Conservation (phyloP, 805 yeast species). For the Metschnikowia bowlesiae region DNA sequence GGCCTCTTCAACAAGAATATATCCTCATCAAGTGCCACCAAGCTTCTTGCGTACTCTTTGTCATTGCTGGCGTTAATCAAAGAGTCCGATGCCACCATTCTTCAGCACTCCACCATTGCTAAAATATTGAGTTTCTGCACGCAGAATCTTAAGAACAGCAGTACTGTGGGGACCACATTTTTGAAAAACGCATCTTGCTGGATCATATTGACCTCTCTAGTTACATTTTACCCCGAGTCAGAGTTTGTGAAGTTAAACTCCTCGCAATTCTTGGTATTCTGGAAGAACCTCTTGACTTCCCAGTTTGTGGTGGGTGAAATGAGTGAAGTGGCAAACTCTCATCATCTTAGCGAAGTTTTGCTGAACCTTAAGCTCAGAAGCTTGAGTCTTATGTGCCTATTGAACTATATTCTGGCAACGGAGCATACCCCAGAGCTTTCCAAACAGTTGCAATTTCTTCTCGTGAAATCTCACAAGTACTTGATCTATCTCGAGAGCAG, state of each 20-base stretch:
- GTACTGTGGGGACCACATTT: conserved; percentile 17
- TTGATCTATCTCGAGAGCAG: conserved; percentile 37
- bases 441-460: conserved; percentile 38
- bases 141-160: conserved; percentile 38
- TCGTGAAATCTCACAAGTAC: conserved; percentile 39
- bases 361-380: conserved; percentile 36
- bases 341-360: conserved; percentile 23
- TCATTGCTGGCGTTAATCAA: conserved; percentile 33
- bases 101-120: conserved; percentile 39
- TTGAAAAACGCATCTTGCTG: conserved; percentile 35
- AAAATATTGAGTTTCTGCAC: conserved; percentile 43
- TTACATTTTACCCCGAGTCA: conserved; percentile 36
- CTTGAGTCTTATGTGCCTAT: conserved; percentile 35
- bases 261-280: conserved; percentile 40
- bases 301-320: conserved; percentile 28
- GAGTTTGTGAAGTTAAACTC: conserved; percentile 42
- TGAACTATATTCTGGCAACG: conserved; percentile 36
- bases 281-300: conserved; percentile 43
- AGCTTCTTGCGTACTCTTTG: conserved; percentile 31
- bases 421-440: conserved; percentile 37
- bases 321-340: conserved; percentile 16
- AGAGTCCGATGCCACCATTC: conserved; percentile 29
- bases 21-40: conserved; percentile 17
- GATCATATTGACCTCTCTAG: conserved; percentile 38
- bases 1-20: conserved; percentile 17